Conservation (phyloP, 352 stramenopile genomes). For the Pythium coloratum region DNA sequence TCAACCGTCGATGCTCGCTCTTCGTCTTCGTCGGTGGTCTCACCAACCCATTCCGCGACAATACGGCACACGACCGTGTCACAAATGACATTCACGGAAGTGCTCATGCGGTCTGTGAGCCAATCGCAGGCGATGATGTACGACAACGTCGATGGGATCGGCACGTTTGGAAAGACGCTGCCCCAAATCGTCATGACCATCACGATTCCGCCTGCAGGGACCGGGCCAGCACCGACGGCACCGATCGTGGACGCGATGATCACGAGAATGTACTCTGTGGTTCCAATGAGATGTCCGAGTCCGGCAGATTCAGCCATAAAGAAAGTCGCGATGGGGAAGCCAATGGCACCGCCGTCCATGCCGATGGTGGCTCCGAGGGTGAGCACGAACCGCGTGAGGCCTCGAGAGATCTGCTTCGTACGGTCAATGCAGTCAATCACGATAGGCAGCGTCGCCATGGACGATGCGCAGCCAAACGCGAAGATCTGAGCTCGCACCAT, state of each 20-base stretch:
- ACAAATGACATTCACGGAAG: conserved; percentile 44
- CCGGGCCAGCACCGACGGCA: conserved; percentile 21
- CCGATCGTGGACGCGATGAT: not conserved
- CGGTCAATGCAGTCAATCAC: too few species aligned
- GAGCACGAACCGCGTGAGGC: too few species aligned
- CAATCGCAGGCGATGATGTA: conserved; percentile 49
- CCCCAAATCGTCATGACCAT: conserved; percentile 31
- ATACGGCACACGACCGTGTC: conserved; percentile 48
- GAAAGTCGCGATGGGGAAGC: too few species aligned
- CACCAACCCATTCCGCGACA: conserved; percentile 29
- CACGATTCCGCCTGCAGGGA: conserved; percentile 24
- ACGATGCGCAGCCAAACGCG: too few species aligned
- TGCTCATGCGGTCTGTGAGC: conserved; percentile 42
- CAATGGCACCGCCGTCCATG: too few species aligned
- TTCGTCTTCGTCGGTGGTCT: conserved; percentile 7
- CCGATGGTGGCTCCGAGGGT: too few species aligned
- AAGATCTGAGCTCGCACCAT: too few species aligned
- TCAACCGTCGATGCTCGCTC: not conserved
- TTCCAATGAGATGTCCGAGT: too few species aligned
- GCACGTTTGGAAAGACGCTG: conserved; percentile 21
- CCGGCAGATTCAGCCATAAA: too few species aligned
- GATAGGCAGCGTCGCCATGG: too few species aligned
- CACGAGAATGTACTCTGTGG: too few species aligned
- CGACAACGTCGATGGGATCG: conserved; percentile 33
- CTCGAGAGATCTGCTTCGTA: too few species aligned